A percentile compares a stretch with the other conserved stretches of the same genome.
phyloP scores from a whole-genome alignment of 345 rosid species.

The Rhizophora apiculata region DNA sequence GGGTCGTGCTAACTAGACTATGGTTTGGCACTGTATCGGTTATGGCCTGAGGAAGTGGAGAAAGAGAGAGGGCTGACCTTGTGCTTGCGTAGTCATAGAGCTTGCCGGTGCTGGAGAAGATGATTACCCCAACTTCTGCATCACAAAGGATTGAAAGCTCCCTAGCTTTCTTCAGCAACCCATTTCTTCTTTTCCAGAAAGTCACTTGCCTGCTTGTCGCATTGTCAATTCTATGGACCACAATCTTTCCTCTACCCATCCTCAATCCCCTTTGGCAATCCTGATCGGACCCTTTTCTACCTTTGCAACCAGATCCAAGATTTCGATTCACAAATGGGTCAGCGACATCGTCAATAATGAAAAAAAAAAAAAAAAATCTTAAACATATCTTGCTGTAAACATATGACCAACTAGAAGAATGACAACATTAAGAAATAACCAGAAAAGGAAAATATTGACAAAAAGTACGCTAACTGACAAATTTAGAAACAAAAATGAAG shows the following conservation, averaged over 20 bases:
- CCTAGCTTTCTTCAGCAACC: constrained; percentile 46
- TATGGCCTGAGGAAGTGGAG: background rate
- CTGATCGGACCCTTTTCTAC: background rate
- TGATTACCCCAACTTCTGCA: constrained; percentile 46
- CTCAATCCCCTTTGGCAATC: background rate
- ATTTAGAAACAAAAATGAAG: background rate
- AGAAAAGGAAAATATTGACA: background rate
- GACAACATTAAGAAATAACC: background rate
- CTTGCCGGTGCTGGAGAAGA: constrained; percentile 53
- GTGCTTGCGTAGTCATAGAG: constrained; percentile 50
- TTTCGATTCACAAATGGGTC: constrained; percentile 5
- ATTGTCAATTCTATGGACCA: constrained; percentile 51
- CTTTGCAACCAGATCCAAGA: constrained; percentile 18
- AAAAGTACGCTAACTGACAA: background rate
- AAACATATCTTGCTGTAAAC: no score
- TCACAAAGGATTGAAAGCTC: constrained; percentile 57
- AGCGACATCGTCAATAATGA: background rate
- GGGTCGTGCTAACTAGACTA: background rate
- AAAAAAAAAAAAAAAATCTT: background rate
- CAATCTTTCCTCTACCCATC: constrained; percentile 68
- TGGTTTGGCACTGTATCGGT: background rate
- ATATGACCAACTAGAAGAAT: background rate
- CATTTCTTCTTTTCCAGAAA: constrained; percentile 51
- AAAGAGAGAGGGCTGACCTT: constrained; percentile 31
- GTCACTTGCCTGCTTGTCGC: constrained; percentile 58